Evolutionary conservation across 192 early-diverging fungal genomes (phyloP), one percentile per base, ranked within the genome.

Genomic region (Ramicandelaber brevisporus): DNA sequence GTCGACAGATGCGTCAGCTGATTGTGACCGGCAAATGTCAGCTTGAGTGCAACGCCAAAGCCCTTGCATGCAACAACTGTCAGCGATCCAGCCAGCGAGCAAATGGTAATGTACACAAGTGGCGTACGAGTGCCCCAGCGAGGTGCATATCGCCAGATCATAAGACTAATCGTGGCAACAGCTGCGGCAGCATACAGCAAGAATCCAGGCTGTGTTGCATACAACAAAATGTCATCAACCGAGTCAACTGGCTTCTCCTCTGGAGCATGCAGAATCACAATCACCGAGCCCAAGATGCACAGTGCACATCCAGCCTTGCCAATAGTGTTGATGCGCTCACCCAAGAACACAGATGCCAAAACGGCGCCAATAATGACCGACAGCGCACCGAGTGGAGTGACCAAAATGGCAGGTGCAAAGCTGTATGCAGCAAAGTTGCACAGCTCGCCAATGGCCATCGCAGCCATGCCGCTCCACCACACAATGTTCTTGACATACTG

Each of bases 361-460:
- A 95, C 57, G 9, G 88, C 78, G 21, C 80, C 79, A 22, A 83
- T 68, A 34, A 93, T 63, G 17, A 88, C 84, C 43, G 76, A 81
- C 12, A 79, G 57, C 15, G 84, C 82, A 18, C 88, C 88, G 29
- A 93, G 55, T 3, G 88, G 88, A 19, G 88, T 93, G 3, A 93
- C 83, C 25, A 93, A 59, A 45, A 93, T 87, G 21, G 88, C 83
- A 1, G 88, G 88, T 24, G 83, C 85, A 66, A 80, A 93, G 20
- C 79, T 74, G 44, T 93, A 93, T 7, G 88, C 89, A 2, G 78
- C 60, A 61, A 96, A 90, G 55, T 96, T 96, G 33, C 78, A 78
- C 34, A 81, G 55, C 57, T 93, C 88, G 33, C 88, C 88, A 17
- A 84, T 41, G 4, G 73, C 71, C 88, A 93, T 78, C 82, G 60